Evolutionary conservation across 805 yeast genomes (phyloP).

Genomic region (Starmerella khaoyaiensis): DNA sequence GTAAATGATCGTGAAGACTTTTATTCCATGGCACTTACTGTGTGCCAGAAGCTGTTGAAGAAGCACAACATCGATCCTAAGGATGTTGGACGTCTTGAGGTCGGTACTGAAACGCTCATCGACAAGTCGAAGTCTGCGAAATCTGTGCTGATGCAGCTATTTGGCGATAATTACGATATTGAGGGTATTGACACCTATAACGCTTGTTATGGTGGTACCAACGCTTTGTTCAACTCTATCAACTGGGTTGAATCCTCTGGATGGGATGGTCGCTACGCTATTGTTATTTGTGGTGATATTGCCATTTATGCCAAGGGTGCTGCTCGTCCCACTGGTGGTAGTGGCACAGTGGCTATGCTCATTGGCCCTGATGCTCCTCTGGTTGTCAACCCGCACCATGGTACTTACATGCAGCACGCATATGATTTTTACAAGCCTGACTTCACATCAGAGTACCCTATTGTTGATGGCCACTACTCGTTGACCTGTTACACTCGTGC

Average conservation of each 20-base stretch:
- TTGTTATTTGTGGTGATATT: slow-evolving; percentile 94
- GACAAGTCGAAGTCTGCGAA: slow-evolving; percentile 96
- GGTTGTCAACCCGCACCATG: slow-evolving; percentile 78
- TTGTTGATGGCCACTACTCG: slow-evolving; percentile 94
- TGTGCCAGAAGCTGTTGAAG: slow-evolving; percentile 55
- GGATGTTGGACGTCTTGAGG: slow-evolving; percentile 86
- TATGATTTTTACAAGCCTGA: slow-evolving; percentile 97
- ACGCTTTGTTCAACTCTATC: slow-evolving; percentile 81
- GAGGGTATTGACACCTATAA: slow-evolving; percentile 94
- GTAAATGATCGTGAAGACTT: slow-evolving; percentile 97
- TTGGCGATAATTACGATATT: slow-evolving; percentile 75
- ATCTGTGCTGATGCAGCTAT: slow-evolving; percentile 86
- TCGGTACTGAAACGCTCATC: slow-evolving; percentile 92
- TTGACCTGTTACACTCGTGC: slow-evolving; percentile 89
- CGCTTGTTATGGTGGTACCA: slow-evolving; percentile 98
- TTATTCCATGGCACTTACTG: slow-evolving; percentile 91
- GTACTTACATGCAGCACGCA: slow-evolving; percentile 90
- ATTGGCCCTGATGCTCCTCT: slow-evolving; percentile 98
- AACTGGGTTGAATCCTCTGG: slow-evolving; percentile 93
- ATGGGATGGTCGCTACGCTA: slow-evolving; percentile 98
- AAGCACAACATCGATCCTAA: slow-evolving; percentile 73
- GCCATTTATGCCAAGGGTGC: slow-evolving; percentile 95
- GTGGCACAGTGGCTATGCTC: slow-evolving; percentile 86
- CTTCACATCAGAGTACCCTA: slow-evolving; percentile 90
- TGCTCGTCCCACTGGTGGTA: slow-evolving; percentile 99